Evolutionary conservation across 2,329 filamentous ascomycete species (phyloP), one percentile per base, ranked within the genome.

Genomic region (Falciphora oryzae): DNA sequence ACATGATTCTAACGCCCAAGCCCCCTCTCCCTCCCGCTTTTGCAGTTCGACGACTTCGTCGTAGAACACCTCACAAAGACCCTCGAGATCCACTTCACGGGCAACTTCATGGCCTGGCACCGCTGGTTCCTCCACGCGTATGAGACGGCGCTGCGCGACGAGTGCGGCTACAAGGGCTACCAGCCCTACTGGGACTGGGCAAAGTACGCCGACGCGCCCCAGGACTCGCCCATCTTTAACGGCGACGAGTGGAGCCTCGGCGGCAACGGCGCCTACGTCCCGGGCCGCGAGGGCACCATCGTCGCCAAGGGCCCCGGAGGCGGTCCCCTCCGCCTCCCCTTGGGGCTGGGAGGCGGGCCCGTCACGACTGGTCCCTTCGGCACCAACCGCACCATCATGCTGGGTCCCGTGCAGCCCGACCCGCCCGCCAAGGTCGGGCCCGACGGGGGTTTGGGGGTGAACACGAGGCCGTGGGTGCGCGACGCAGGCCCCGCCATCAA

Each of bases 271-370:
- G 71, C 66, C 16, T 70, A 64, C 60, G 68, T 74, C 31, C 66
- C 71, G 0, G 57, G 69, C 59, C 64, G 70, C 18, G 4, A 69
- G 69, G 31, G 67, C 72, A 70, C 22, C 4, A 69, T 70, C 28
- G 67, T 73, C 7, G 65, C 70, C 3, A 66, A 73, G 16, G 77
- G 69, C 32, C 68, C 66, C 16, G 76, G 67, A 38, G 68, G 70
- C 1, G 67, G 73, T 11, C 64, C 69, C 1, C 44, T 72, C 28
- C 66, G 66, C 32, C 68, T 82, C 13, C 78, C 81, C 0, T 75
- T 81, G 0, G 84, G 82, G 8, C 75, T 74, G 2, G 85, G 85
- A 4, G 84, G 85, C 56, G 85, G 84, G 29, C 86, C 83, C 69
- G 75, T 87, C 3, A 75, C 71, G 18, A 76, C 74, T 0, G 83